phyloP scores from a whole-genome alignment of 2,329 filamentous ascomycete species.

The Magnaporthales sp. region DNA sequence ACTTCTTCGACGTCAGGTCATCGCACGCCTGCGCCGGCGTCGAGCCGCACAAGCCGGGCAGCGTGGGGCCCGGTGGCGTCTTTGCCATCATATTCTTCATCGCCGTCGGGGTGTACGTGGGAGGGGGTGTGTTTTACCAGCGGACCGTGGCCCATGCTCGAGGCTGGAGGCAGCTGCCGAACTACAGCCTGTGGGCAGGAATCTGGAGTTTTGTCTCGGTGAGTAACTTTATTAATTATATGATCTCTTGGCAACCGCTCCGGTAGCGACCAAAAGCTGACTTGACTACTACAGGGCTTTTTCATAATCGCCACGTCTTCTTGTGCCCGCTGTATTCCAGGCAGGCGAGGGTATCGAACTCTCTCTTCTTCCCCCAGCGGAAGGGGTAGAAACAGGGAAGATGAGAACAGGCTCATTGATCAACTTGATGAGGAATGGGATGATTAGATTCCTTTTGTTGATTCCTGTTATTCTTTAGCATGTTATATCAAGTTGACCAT shows the following conservation, averaged over 20 bases:
- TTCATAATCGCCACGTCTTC: conserved; percentile 62
- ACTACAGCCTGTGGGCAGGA: conserved; percentile 86
- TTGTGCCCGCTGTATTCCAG: conserved; percentile 57
- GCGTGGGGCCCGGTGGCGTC: conserved; percentile 62
- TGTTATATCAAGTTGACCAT: not conserved
- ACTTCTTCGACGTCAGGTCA: conserved; percentile 90
- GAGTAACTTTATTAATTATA: conserved; percentile 22
- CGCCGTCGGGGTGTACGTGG: conserved; percentile 77
- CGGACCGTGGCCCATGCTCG: conserved; percentile 88
- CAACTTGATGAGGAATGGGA: conserved; percentile 98
- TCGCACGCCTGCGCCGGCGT: conserved; percentile 66
- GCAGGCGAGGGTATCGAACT: conserved; percentile 57
- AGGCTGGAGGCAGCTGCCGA: conserved; percentile 91
- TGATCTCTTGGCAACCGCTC: conserved; percentile 17
- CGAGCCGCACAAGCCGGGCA: conserved; percentile 63
- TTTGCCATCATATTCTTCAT: conserved; percentile 78
- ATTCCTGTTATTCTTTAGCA: not conserved
- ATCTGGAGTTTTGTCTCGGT: conserved; percentile 80
- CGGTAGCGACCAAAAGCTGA: conserved; percentile 8
- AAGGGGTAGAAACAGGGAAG: conserved; percentile 51
- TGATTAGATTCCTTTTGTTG: conserved; percentile 37
- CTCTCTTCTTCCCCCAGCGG: conserved; percentile 47
- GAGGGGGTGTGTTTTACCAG: conserved; percentile 93
- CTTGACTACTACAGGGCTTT: conserved; percentile 39
- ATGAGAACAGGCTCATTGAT: conserved; percentile 90